Evolutionary conservation across 2,329 filamentous ascomycete genomes (phyloP).

Genomic region (Gliomastix tumulicola): DNA sequence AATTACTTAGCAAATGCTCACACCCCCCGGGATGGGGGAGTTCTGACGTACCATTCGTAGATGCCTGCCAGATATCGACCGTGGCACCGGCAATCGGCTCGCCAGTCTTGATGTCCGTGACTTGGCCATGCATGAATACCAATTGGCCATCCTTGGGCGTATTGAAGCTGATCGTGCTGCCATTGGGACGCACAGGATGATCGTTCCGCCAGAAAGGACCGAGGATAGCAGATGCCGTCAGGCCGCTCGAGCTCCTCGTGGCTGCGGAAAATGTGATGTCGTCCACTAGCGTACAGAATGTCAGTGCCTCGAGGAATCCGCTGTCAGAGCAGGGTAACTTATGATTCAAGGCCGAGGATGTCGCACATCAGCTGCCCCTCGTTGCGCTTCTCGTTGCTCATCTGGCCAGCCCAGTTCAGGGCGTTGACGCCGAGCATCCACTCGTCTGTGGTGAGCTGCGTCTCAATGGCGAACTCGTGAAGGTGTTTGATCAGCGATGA

Average conservation of each 20-base stretch:
- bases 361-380: constrained; percentile 69
- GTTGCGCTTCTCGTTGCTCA: constrained; percentile 62
- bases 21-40: neutral
- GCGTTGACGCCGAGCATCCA: constrained; percentile 63
- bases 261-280: constrained; percentile 67
- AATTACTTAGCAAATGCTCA: neutral
- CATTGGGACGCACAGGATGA: constrained; percentile 63
- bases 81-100: constrained; percentile 57
- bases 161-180: constrained; percentile 55
- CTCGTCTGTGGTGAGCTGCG: constrained; percentile 73
- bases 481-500: constrained; percentile 63
- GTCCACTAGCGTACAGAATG: constrained; percentile 58
- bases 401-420: constrained; percentile 58
- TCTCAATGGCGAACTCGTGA: constrained; percentile 76
- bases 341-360: constrained; percentile 66
- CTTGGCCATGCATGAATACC: constrained; percentile 57
- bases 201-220: constrained; percentile 79
- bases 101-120: constrained; percentile 50
- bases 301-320: too few species aligned
- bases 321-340: too few species aligned
- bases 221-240: constrained; percentile 72
- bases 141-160: constrained; percentile 42
- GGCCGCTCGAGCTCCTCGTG: constrained; percentile 30
- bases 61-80: constrained; percentile 76
- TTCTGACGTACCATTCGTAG: constrained; percentile 54